Base-by-base conservation (phyloP, 345 rosid genomes). In the Viola odorata region DNA sequence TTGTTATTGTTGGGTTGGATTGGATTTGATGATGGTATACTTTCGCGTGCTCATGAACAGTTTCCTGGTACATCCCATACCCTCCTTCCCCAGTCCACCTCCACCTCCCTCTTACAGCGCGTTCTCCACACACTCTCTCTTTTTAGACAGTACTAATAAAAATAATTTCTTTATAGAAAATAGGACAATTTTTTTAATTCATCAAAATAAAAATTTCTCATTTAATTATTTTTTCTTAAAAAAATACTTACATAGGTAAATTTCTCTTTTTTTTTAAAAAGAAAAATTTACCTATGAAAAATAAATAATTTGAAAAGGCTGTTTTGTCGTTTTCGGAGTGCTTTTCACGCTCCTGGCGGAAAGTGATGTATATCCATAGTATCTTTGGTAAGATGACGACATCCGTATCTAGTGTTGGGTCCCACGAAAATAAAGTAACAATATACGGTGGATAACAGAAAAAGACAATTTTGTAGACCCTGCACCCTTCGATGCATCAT, bases 11-110 rank as follows among this genome's bases (percentile, higher is more conserved):
- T 12, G 72, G 72, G 63, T 60, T 57, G 7, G 45, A 6, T 42
- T 42, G 7, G 45, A 6, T 42, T 42, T 42, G 2, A 42, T 64
- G 5, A 12, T 45, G 48, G 12, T 12, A 55, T 58, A 61, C 74
- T 10, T 16, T 42, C 60, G 83, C 83, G 73, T 79, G 80, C 78
- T 14, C 42, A 44, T 72, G 74, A 79, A 75, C 66, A 79, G 78
- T 72, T 0, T 12, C 57, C 7, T 12, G 6, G 57, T 69, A 60
- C 62, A 62, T 1, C 81, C 70, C 3, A 7, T 9, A 5, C 45
- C 45, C 45, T 41, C 45, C 45, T 9, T 11, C 50, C 50, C 50
- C 5, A 47, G 52, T n/a, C 10, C 50, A 4, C 5, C 76, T 15
- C 68, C 37, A 55, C 69, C 37, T 23, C 41, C 13, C 50, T n/a